Conservation (phyloP, 306 rosid genomes). For the Dalbergia oliveri region DNA sequence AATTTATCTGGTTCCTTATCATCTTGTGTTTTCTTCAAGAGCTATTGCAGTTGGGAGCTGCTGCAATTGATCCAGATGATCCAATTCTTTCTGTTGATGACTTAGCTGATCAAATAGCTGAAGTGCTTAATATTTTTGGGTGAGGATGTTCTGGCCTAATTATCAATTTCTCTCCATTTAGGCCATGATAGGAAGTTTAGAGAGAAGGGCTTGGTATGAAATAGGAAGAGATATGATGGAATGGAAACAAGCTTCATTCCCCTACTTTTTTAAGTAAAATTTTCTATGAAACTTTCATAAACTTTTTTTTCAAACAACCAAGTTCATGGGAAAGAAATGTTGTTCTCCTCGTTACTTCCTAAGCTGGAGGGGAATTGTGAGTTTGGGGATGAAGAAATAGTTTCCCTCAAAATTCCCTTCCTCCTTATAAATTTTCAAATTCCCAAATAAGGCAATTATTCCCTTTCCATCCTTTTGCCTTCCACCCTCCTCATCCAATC, state of each 20-base stretch:
- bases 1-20: conserved; percentile 57
- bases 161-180: conserved; percentile 21
- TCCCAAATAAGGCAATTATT: neutral
- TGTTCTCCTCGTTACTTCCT: too few relatives aligned
- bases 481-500: neutral
- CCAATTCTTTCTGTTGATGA: conserved; percentile 85
- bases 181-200: conserved; percentile 26
- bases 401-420: neutral
- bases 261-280: neutral
- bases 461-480: neutral
- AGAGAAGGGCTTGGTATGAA: neutral
- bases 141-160: conserved; percentile 49
- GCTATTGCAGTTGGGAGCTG: conserved; percentile 93
- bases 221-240: neutral
- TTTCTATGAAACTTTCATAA: neutral
- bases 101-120: conserved; percentile 93
- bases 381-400: conserved; percentile 4
- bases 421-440: neutral
- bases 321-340: neutral
- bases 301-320: neutral
- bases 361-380: neutral
- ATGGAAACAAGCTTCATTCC: conserved; percentile 1
- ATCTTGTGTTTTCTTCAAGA: conserved; percentile 70
- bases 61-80: conserved; percentile 64
- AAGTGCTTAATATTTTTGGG: conserved; percentile 94